Base-by-base conservation (phyloP, 1,139 yeast species). In the Taphrina flavorubra region DNA sequence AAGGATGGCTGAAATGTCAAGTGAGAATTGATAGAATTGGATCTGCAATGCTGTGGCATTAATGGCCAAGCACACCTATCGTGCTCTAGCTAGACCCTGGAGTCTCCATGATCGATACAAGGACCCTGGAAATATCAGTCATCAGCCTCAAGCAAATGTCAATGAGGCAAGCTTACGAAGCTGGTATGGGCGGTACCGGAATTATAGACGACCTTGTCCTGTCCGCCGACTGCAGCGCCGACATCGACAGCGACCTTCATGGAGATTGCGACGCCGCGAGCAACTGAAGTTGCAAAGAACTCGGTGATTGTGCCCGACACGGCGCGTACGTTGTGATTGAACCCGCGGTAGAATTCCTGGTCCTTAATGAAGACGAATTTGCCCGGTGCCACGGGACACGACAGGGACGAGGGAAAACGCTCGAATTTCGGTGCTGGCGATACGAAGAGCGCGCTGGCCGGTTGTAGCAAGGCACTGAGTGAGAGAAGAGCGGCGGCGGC, bases 201-300 rank as follows among this genome's bases (percentile, higher is more conserved):
- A 11, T 49, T 20, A 20, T 49, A 49, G n/a, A 49, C 8, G 36
- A 49, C 53, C 53, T 4, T 16, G 36, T 49, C 53, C 10, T 20
- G 53, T 20, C 53, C 53, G 8, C 36, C 36, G n/a, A 1, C 36
- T 11, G 36, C 53, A 7, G 7, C 36, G 8, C 53, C 53, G 53
- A 49, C 53, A 49, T 49, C 53, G 53, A 49, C 36, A 18, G 53
- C 31, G 10, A 49, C 53, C n/a, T 20, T n/a, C 31, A 49, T 20
- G 36, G 53, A 49, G 53, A 49, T 34, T 10, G 36, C n/a, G 53
- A 18, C 4, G 34, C 53, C 53, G 11, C 53, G 31, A n/a, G 36
- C 53, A 36, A 20, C 8, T 8, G 53, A 49, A 2, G 14, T 10
- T 10, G 53, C 53, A n/a, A 20, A 20, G 2, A 20, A 49, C 36